These are phyloP conservation scores for Gentiana macrophylla DNA, from an alignment of 257 asterid genomes.

Conservation along the genomic window DNA sequence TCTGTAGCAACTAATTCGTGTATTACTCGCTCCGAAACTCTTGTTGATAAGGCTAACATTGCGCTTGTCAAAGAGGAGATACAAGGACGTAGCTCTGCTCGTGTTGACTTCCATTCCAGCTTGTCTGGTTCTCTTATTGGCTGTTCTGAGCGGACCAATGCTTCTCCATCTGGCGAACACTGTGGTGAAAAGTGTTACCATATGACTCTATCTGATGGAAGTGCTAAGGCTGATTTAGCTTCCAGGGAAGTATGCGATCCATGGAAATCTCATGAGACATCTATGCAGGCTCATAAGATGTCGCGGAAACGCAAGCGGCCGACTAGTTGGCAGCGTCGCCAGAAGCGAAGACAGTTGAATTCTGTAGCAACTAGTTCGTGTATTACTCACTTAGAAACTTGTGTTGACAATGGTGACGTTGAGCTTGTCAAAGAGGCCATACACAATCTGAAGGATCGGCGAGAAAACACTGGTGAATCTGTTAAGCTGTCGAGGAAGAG, in stretches of 20 bases:
- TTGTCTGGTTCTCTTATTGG: conserved; percentile 13
- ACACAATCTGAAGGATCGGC: conserved; percentile 15
- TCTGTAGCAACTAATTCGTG: conserved; percentile 21
- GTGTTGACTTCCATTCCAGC: conserved; percentile 22
- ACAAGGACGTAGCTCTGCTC: conserved; percentile 15
- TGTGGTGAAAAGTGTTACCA: conserved; percentile 2
- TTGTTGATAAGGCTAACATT: conserved; percentile 18
- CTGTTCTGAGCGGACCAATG: conserved; percentile 22
- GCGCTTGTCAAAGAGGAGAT: conserved; percentile 11
- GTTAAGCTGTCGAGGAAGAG: conserved; percentile 31
- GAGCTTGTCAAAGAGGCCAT: conserved; percentile 14
- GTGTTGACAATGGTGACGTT: conserved; percentile 20
- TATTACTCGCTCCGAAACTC: conserved; percentile 16
- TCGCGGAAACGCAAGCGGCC: conserved; percentile 40
- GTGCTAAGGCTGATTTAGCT: conserved; percentile 26
- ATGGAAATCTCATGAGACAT: conserved; percentile 17
- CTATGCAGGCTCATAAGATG: conserved; percentile 15
- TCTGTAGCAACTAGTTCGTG: conserved; percentile 21
- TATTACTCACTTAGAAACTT: conserved; percentile 16
- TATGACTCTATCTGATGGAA: conserved; percentile 19
- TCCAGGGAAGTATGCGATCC: conserved; percentile 22
- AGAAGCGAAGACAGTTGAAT: conserved; percentile 36
- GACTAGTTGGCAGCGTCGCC: conserved; percentile 52
- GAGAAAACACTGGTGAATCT: conserved; percentile 22
- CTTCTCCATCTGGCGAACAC: conserved; percentile 12